Evolutionary conservation across 768 basidiomycete genomes (phyloP), one percentile per base, ranked within the genome.

Genomic region (Tricholomella constricta): DNA sequence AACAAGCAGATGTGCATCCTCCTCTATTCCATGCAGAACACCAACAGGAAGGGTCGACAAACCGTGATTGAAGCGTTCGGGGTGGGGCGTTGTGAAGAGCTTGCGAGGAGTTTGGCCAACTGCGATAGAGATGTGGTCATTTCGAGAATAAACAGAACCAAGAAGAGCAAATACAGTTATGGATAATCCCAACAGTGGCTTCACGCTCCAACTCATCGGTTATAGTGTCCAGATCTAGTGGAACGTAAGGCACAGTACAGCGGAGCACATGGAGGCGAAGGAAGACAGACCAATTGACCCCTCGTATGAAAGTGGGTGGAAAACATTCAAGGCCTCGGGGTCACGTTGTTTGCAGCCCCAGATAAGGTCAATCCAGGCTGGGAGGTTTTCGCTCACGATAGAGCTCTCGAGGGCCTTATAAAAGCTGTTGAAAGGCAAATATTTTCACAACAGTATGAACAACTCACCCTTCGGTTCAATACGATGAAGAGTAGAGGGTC

Each of bases 91-190:
- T 7, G 70, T 77, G 69, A 97, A 98, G 7, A 97, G 78, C 63
- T 92, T 94, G 23, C 85, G 79, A 9, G 94, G 94, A 0, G 94
- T 96, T 71, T 96, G 94, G 12, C 94, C 94, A 59, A 97, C 90
- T 92, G 57, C 2, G 46, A 38, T 26, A 17, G 27, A 12, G 40
- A 6, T 45, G 27, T 12, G n/a, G 32, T 45, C n/a, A 2, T 14
- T 15, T 41, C 37, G 8, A 6, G 11, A 20, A 12, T 9, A 26
- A 12, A 14, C 35, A n/a, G 22, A 43, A 17, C 15, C 25, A 12
- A n/a, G 25, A 38, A 4, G 14, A 26, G n/a, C 15, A 64, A 80
- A 34, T 60, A 91, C 91, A 98, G 57, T 96, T 96, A 68, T 96
- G 94, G 44, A 97, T 95, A 51, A 95, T 96, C 2, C 94, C 94